A percentile compares a stretch with the other conserved stretches of the same genome.
phyloP scores from a whole-genome alignment of 495 filamentous ascomycete genomes.

The Neurospora sp. region DNA sequence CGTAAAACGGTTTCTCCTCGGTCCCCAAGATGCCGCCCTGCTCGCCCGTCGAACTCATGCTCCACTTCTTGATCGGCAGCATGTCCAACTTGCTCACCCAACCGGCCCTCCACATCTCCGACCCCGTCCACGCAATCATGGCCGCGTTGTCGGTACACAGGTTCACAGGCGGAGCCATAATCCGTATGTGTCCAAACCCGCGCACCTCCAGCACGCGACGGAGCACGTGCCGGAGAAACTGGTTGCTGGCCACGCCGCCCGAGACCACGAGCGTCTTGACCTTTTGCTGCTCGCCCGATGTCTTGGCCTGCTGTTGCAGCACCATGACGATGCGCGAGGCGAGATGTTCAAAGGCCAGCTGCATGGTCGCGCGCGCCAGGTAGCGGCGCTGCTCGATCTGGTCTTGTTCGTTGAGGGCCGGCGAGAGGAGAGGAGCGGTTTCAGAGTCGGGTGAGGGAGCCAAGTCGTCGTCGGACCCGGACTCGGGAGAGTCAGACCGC shows the following conservation, averaged over 20 bases:
- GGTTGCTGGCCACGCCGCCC: conserved; percentile 82
- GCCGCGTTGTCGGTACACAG: conserved; percentile 92
- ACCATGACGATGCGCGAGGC: conserved; percentile 60
- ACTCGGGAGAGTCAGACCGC: neutral
- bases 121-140: conserved; percentile 95
- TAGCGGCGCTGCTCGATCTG: conserved; percentile 39
- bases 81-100: conserved; percentile 52
- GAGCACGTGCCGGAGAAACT: conserved; percentile 61
- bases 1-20: conserved; percentile 16
- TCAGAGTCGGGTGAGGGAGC: neutral
- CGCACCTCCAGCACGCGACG: conserved; percentile 49
- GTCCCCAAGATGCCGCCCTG: conserved; percentile 43
- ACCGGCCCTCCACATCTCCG: conserved; percentile 83
- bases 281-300: neutral
- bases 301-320: conserved; percentile 26
- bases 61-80: conserved; percentile 62
- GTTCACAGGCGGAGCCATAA: conserved; percentile 61
- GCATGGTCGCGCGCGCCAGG: conserved; percentile 63
- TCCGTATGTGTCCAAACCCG: conserved; percentile 49
- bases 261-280: conserved; percentile 65
- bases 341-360: conserved; percentile 81
- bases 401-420: conserved; percentile 4
- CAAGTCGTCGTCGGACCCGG: conserved; percentile 13
- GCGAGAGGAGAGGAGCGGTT: neutral
- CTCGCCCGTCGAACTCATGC: conserved; percentile 50